phyloP scores from a whole-genome alignment of 2,329 filamentous ascomycete species.

The Neonectria punicea region DNA sequence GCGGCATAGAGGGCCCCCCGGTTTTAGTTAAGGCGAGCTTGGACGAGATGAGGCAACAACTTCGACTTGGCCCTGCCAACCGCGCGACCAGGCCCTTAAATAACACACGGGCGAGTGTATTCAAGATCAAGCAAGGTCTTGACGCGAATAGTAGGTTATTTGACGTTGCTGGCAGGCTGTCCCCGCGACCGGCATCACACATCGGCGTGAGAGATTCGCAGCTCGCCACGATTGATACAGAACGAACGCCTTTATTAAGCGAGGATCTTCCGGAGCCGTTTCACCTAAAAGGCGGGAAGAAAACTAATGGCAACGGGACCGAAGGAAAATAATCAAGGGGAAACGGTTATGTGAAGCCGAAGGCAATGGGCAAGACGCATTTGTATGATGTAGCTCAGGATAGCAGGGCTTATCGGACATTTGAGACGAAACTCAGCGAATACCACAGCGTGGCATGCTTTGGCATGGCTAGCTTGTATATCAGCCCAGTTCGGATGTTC shows the following conservation, averaged over 20 bases:
- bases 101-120: conserved; percentile 68
- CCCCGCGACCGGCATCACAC: conserved; percentile 37
- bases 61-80: conserved; percentile 75
- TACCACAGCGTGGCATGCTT: neutral
- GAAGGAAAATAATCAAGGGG: conserved; percentile 18
- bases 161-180: conserved; percentile 28
- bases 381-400: conserved; percentile 1
- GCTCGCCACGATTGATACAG: conserved; percentile 31
- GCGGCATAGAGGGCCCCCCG: conserved; percentile 57
- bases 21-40: conserved; percentile 69
- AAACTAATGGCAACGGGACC: conserved; percentile 40
- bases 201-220: conserved; percentile 32
- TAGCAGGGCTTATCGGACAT: neutral
- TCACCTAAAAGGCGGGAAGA: conserved; percentile 16
- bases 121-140: conserved; percentile 71
- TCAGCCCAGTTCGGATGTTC: neutral
- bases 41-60: conserved; percentile 70
- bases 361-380: conserved; percentile 12
- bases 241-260: conserved; percentile 46
- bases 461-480: neutral
- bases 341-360: neutral
- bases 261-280: conserved; percentile 33
- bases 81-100: conserved; percentile 70
- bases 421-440: neutral
- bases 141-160: conserved; percentile 34